phyloP scores from a whole-genome alignment of 1,284 basidiomycete genomes.

The Cutaneotrichosporon dermatis region DNA sequence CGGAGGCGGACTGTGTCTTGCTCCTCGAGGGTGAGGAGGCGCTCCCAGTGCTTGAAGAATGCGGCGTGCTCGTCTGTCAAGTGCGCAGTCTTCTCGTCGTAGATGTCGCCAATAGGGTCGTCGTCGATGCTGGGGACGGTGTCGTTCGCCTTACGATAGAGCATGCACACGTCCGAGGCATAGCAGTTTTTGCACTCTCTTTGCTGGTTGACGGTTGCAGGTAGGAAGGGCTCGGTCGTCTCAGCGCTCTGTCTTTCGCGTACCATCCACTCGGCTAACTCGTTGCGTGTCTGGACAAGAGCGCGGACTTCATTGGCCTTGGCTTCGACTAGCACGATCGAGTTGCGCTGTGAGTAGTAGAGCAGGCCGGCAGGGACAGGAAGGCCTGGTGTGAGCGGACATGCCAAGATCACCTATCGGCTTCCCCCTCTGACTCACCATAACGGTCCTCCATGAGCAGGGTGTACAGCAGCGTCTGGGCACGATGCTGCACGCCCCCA shows the following conservation, averaged over 20 bases:
- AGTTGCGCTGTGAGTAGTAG: constrained; percentile 88
- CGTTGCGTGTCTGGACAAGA: constrained; percentile 76
- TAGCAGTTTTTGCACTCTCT: constrained; percentile 77
- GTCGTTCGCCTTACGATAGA: constrained; percentile 85
- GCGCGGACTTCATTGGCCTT: constrained; percentile 77
- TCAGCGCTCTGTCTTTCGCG: constrained; percentile 9
- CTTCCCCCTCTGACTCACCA: constrained; percentile 51
- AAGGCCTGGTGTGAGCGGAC: constrained; percentile 21
- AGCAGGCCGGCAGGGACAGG: constrained; percentile 65
- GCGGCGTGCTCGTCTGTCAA: constrained; percentile 62
- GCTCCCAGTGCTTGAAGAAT: constrained; percentile 92
- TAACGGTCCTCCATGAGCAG: constrained; percentile 87
- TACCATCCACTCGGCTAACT: constrained; percentile 69
- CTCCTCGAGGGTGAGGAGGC: constrained; percentile 81
- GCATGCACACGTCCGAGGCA: constrained; percentile 79
- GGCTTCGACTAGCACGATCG: constrained; percentile 74
- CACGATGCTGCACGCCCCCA: constrained; percentile 83
- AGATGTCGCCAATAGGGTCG: constrained; percentile 72
- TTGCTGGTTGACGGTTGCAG: constrained; percentile 79
- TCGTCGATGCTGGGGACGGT: constrained; percentile 54
- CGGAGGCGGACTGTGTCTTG: constrained; percentile 74
- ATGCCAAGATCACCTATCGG: neutral
- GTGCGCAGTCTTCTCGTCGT: constrained; percentile 73
- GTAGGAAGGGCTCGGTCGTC: constrained; percentile 57
- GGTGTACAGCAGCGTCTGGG: constrained; percentile 97